Evolutionary conservation across 257 asterid species (phyloP).

Genomic region (Asclepias syriaca): DNA sequence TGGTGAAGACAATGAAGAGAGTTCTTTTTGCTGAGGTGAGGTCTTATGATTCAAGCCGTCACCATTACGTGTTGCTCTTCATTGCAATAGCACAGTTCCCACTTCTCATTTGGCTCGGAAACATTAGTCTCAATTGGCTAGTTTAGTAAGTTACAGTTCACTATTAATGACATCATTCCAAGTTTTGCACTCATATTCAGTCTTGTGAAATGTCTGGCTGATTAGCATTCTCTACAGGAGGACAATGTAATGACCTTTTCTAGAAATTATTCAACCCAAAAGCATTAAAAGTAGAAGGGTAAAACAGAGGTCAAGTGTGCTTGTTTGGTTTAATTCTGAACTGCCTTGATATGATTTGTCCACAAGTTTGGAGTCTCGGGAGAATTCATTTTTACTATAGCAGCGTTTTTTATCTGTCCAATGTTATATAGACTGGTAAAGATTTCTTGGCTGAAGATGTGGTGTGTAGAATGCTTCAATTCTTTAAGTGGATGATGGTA

Average conservation of each 20-base stretch:
- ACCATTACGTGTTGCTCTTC: conserved; percentile 27
- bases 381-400: no score
- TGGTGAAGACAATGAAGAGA: conserved; percentile 31
- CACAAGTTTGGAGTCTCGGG: not conserved
- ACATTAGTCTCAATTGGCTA: conserved; percentile 12
- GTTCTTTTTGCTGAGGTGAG: conserved; percentile 28
- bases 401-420: no score
- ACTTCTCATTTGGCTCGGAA: conserved; percentile 14
- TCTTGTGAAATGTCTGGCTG: not conserved
- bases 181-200: not conserved
- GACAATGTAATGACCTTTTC: not conserved
- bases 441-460: no score
- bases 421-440: no score
- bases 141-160: not conserved
- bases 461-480: no score
- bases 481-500: no score
- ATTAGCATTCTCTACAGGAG: not conserved
- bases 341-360: not conserved
- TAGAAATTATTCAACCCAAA: not conserved
- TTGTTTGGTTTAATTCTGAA: not conserved
- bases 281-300: not conserved
- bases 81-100: conserved; percentile 19
- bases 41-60: conserved; percentile 26
- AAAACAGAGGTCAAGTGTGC: no score
- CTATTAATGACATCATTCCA: not conserved